Evolutionary conservation across 164 flowering plant genomes (phyloP).

Genomic region (Stephania japonica): DNA sequence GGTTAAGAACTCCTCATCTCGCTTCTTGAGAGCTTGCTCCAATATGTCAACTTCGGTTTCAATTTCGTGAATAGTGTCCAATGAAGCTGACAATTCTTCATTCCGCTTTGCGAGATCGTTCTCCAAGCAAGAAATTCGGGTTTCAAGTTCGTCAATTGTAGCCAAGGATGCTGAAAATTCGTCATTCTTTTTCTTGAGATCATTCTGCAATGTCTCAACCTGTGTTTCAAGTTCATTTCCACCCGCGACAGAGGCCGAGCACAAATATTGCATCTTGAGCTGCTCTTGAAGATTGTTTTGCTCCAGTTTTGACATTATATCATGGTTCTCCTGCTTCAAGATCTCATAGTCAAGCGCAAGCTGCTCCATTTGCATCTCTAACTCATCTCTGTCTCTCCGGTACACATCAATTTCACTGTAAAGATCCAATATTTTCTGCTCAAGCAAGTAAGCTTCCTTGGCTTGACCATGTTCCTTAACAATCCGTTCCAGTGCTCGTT

Average conservation of each 20-base stretch:
- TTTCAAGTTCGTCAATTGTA: constrained; percentile 8
- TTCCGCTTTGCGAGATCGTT: constrained; percentile 52
- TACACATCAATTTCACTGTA: constrained; percentile 55
- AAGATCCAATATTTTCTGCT: constrained; percentile 53
- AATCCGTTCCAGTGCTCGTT: constrained; percentile 52
- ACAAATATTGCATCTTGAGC: constrained; percentile 64
- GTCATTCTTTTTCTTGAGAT: constrained; percentile 41
- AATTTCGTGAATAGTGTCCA: constrained; percentile 35
- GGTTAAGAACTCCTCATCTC: constrained; percentile 16
- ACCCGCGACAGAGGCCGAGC: constrained; percentile 28
- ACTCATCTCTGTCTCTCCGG: constrained; percentile 64
- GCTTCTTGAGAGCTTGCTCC: constrained; percentile 59
- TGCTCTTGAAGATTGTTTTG: constrained; percentile 63
- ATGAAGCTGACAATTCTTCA: constrained; percentile 42
- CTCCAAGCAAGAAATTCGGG: constrained; percentile 20
- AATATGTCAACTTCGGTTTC: constrained; percentile 41
- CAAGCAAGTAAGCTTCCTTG: constrained; percentile 42
- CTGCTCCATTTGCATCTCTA: constrained; percentile 72
- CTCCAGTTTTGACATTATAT: constrained; percentile 50
- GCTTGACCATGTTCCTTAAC: constrained; percentile 48
- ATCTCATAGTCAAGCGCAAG: constrained; percentile 76
- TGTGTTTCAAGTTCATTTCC: constrained; percentile 48
- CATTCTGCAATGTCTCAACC: constrained; percentile 49
- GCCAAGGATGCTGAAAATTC: constrained; percentile 1
- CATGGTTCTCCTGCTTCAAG: constrained; percentile 74